Conservation (phyloP, 2,329 filamentous ascomycete genomes). For the Sporothrix luriei region DNA sequence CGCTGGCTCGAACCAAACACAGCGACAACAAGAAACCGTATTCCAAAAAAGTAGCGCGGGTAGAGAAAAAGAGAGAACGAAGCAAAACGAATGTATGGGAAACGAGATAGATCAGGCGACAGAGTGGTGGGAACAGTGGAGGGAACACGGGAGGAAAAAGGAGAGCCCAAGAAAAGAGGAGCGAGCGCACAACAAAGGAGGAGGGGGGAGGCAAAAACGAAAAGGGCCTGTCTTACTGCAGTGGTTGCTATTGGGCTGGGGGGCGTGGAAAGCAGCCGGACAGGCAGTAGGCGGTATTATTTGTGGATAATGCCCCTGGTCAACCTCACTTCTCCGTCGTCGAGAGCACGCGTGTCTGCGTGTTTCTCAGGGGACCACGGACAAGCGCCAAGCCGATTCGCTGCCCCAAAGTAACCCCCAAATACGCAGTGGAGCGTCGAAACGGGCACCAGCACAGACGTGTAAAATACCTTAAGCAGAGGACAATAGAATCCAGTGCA, state of each 20-base stretch:
- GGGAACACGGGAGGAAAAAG: slow-evolving; percentile 20
- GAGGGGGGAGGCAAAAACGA: slow-evolving; percentile 4
- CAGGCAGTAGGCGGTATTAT: slow-evolving; percentile 19
- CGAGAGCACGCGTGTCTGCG: neutral
- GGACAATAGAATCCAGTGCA: slow-evolving; percentile 8
- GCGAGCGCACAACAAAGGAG: neutral
- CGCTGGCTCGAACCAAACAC: slow-evolving; percentile 20
- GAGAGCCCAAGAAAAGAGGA: slow-evolving; percentile 13
- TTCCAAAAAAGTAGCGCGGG: slow-evolving; percentile 14
- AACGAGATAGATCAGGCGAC: slow-evolving; percentile 22
- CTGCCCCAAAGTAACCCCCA: slow-evolving; percentile 28
- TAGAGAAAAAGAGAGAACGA: slow-evolving; percentile 5
- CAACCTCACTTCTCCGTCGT: slow-evolving; percentile 5
- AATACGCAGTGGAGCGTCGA: slow-evolving; percentile 23
- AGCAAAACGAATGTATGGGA: slow-evolving; percentile 16
- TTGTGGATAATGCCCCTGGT: slow-evolving; percentile 20
- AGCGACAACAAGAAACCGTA: neutral
- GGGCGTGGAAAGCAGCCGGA: slow-evolving; percentile 19
- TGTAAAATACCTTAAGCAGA: slow-evolving; percentile 5
- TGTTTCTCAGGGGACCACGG: slow-evolving; percentile 30
- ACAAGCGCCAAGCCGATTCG: slow-evolving; percentile 31
- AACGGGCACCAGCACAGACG: slow-evolving; percentile 9
- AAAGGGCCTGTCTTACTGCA: slow-evolving; percentile 26
- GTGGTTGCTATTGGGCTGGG: slow-evolving; percentile 25
- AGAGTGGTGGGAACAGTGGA: slow-evolving; percentile 24